phyloP scores from a whole-genome alignment of 208 protist genomes.

The Borovskyia barvae region DNA sequence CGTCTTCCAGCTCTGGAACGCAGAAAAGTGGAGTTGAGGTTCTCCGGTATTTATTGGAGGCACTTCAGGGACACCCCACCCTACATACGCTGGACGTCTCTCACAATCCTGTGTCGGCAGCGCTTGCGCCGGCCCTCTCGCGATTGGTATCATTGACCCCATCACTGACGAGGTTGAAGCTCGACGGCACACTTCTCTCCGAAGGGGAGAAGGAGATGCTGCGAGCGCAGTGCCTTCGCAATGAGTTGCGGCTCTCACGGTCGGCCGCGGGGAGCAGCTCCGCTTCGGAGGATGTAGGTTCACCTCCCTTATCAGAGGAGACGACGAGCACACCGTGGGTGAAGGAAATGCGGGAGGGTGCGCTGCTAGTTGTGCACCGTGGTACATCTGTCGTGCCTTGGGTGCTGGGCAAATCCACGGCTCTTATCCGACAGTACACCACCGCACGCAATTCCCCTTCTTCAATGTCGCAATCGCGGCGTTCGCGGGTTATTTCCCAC shows the following conservation, averaged over 20 bases:
- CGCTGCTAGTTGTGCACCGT: constrained; percentile 9
- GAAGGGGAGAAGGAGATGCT: constrained; percentile 25
- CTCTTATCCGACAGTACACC: constrained; percentile 7
- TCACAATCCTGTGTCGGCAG: constrained; percentile 47
- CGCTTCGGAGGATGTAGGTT: neutral
- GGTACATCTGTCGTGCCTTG: constrained; percentile 17
- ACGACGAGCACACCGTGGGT: neutral
- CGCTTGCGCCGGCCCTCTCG: constrained; percentile 35
- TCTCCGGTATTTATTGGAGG: constrained; percentile 28
- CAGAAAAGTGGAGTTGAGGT: constrained; percentile 11
- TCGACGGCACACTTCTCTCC: constrained; percentile 33
- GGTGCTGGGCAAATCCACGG: constrained; percentile 16
- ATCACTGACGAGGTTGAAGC: constrained; percentile 27
- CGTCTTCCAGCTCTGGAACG: neutral
- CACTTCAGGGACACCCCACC: constrained; percentile 34
- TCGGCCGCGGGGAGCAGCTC: neutral
- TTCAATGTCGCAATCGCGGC: too few relatives aligned
- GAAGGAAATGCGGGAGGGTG: constrained; percentile 7
- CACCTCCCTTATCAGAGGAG: neutral
- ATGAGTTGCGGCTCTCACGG: constrained; percentile 20
- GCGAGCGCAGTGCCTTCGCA: constrained; percentile 27
- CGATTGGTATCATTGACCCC: constrained; percentile 38
- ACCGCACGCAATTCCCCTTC: too few relatives aligned
- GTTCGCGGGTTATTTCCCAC: too few relatives aligned
- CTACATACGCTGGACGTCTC: constrained; percentile 45